Percentiles rank a stretch among this genome's conserved stretches.
phyloP scores from a whole-genome alignment of 768 basidiomycete genomes.

The Rhodotorula paludigena region DNA sequence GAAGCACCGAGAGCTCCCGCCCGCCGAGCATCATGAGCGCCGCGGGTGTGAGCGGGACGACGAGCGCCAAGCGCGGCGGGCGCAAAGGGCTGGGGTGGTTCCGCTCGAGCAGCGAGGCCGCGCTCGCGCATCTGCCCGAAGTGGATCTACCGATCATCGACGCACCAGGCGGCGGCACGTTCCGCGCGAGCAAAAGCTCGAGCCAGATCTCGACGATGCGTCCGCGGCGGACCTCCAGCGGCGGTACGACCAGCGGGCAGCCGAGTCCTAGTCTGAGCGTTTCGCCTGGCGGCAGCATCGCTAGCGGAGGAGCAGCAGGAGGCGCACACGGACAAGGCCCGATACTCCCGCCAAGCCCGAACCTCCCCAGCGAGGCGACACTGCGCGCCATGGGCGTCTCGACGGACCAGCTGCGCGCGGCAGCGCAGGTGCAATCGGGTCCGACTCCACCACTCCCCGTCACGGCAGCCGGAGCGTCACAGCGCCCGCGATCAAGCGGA shows the following conservation, averaged over 20 bases:
- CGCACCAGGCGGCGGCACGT: neutral
- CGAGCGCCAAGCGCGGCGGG: neutral
- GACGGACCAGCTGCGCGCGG: constrained; percentile 3
- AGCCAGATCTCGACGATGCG: neutral
- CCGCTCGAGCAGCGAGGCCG: constrained; percentile 25
- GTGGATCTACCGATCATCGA: neutral
- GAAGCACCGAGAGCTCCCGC: neutral
- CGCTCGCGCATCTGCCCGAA: constrained; percentile 8
- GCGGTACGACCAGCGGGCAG: neutral
- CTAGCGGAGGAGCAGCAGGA: too few relatives aligned
- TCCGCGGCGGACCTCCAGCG: neutral
- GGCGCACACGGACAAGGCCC: neutral
- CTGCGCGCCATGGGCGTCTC: constrained; percentile 12
- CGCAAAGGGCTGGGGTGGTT: constrained; percentile 34
- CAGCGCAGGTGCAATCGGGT: neutral
- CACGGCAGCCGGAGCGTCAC: neutral
- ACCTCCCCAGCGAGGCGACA: constrained; percentile 13
- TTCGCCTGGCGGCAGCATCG: neutral
- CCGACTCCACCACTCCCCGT: too few relatives aligned
- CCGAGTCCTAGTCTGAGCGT: neutral
- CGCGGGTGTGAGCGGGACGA: constrained; percentile 12
- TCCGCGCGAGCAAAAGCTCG: constrained; percentile 1
- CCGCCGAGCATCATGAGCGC: constrained; percentile 23
- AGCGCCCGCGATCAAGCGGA: neutral
- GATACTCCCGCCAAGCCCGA: constrained; percentile 8